phyloP scores from a whole-genome alignment of 352 stramenopile genomes.

The Aphanomyces euteiches region DNA sequence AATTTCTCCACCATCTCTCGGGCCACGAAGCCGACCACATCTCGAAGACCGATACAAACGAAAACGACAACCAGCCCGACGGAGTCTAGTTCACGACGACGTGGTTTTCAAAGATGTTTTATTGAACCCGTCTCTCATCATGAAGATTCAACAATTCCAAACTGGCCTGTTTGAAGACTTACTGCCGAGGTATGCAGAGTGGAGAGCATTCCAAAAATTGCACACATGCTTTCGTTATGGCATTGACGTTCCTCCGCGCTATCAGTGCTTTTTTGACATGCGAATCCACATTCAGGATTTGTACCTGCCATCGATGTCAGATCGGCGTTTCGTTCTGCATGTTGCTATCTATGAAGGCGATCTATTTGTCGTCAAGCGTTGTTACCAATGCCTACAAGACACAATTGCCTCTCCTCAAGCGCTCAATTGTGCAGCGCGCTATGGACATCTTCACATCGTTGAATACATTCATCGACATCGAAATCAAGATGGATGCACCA shows the following conservation, averaged over 20 bases:
- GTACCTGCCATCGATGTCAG: not conserved
- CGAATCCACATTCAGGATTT: slow-evolving; percentile 10
- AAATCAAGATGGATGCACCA: not conserved
- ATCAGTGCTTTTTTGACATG: slow-evolving; percentile 6
- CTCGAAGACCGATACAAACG: not conserved
- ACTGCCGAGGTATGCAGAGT: slow-evolving; percentile 10
- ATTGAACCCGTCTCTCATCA: slow-evolving; percentile 10
- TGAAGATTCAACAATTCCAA: slow-evolving; percentile 22
- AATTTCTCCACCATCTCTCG: slow-evolving; percentile 8
- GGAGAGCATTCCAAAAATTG: not conserved
- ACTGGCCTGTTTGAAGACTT: slow-evolving; percentile 14
- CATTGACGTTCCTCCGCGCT: slow-evolving; percentile 7
- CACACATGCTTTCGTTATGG: slow-evolving; percentile 24
- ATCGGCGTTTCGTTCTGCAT: slow-evolving; percentile 22
- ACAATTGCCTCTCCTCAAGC: not conserved
- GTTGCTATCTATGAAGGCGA: slow-evolving; percentile 27
- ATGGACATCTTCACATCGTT: slow-evolving; percentile 25
- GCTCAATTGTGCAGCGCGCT: slow-evolving; percentile 4
- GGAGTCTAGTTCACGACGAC: slow-evolving; percentile 5
- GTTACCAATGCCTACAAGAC: not conserved
- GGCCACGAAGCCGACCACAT: not conserved
- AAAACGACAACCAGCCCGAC: slow-evolving; percentile 3
- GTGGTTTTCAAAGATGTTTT: slow-evolving; percentile 1
- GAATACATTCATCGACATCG: slow-evolving; percentile 8
- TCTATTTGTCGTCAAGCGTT: slow-evolving; percentile 16